Conservation (phyloP, 75 land plant species). For the Azolla pinnata region DNA sequence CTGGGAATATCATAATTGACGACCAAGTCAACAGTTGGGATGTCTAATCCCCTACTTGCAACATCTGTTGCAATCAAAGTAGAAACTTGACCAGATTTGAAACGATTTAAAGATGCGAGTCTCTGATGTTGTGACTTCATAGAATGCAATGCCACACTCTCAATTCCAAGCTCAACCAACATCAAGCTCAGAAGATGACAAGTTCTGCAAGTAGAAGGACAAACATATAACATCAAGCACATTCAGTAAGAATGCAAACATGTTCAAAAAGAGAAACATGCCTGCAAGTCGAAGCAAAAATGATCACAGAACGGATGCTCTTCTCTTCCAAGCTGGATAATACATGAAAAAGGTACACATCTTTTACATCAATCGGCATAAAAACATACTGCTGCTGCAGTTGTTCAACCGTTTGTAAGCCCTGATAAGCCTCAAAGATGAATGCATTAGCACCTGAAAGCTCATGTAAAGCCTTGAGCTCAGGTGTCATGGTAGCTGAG, state of each 20-base stretch:
- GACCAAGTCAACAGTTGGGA: slow-evolving; percentile 95
- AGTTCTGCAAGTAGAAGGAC: slow-evolving; percentile 35
- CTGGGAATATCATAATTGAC: slow-evolving; percentile 96
- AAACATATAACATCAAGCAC: background rate
- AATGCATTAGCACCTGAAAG: slow-evolving; percentile 70
- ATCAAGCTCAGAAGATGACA: slow-evolving; percentile 75
- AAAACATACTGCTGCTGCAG: slow-evolving; percentile 74
- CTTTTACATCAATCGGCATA: slow-evolving; percentile 65
- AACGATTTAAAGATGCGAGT: slow-evolving; percentile 68
- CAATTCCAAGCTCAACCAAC: slow-evolving; percentile 66
- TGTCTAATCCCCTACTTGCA: slow-evolving; percentile 97
- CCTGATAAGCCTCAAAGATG: slow-evolving; percentile 86
- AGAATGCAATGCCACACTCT: slow-evolving; percentile 71
- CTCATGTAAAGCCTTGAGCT: slow-evolving; percentile 68
- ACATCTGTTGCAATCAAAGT: slow-evolving; percentile 94
- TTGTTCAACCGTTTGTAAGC: slow-evolving; percentile 83
- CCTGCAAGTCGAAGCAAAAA: slow-evolving; percentile 95
- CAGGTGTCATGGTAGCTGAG: slow-evolving; percentile 90
- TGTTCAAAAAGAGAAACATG: slow-evolving; percentile 11
- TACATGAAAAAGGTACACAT: slow-evolving; percentile 65
- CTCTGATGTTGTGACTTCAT: slow-evolving; percentile 67
- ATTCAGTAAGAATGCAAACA: too few species aligned
- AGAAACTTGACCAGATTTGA: slow-evolving; percentile 80
- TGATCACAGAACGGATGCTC: slow-evolving; percentile 75
- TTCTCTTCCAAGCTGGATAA: slow-evolving; percentile 65